Base-by-base conservation (phyloP, 2,329 filamentous ascomycete genomes). In the Blastomyces percursus region DNA sequence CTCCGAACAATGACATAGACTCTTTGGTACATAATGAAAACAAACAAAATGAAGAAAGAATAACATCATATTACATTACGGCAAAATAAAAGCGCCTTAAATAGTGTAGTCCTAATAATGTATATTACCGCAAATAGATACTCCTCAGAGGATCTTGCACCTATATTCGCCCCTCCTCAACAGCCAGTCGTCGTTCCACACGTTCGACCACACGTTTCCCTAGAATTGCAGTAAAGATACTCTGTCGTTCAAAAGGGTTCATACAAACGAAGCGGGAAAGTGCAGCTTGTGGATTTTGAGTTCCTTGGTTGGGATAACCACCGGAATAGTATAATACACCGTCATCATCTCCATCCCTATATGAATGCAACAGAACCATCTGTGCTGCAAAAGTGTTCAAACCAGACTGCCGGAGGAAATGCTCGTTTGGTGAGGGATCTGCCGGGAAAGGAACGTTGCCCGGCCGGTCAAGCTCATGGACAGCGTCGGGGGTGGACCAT, bases 301-400 rank as follows among this genome's bases (percentile, higher is more conserved):
- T 3, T 42, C 19, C 12, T 50, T 35, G 27, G 19, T 4, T 42
- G n/a, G 8, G 9, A 35, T 30, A 1, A 24, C 11, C 27, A 9
- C 19, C 32, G 46, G 40, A 59, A 59, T 35, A 11, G 24, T 35
- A 5, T n/a, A 35, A 59, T 35, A 1, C 42, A 35, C 42, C 12
- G 2, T 5, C 35, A 21, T 21, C 30, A 27, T 58, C n/a, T 3
- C 14, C 21, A 27, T 44, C 14, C 21, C 16, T 42, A 46, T 12
- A n/a, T 9, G 8, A 8, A 21, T 48, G 30, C n/a, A 42, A 76
- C 42, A 89, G 74, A 1, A 90, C 77, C 11, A 79, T 77, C 70
- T 91, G 88, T 2, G 89, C 88, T 2, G 87, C 88, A 70, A 84
- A 90, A 0, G 83, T 81, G 72, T 92, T 91, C 70, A 91, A 72